Conservation (phyloP, 208 protist species). For the Acanthamoeba triangularis region DNA sequence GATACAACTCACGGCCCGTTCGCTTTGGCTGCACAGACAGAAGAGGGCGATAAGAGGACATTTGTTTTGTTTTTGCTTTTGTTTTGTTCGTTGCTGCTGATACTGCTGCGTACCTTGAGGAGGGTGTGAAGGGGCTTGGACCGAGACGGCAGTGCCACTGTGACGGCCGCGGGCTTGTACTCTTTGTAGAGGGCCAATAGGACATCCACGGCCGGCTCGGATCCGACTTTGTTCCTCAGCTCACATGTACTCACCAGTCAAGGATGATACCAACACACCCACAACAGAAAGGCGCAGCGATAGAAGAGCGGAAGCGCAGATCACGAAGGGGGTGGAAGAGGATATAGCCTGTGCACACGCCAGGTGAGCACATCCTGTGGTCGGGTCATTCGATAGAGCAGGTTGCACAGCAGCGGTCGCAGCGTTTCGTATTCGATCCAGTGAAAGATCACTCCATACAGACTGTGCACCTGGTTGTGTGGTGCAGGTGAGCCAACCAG, state of each 20-base stretch:
- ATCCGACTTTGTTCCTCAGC: neutral
- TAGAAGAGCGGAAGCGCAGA: neutral
- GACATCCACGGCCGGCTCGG: neutral
- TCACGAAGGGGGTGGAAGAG: neutral
- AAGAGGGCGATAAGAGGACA: neutral
- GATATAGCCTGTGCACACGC: conserved; percentile 31
- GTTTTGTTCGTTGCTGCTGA: too few species aligned
- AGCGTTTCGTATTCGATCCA: conserved; percentile 18
- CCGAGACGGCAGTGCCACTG: neutral
- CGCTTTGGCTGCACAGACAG: neutral
- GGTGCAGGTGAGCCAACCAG: neutral
- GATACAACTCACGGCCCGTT: neutral
- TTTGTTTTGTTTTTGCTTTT: too few species aligned
- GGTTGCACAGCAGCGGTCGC: conserved; percentile 66
- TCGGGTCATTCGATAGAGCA: conserved; percentile 48
- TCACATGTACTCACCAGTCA: neutral
- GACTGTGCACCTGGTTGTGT: neutral
- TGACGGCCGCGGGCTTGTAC: neutral
- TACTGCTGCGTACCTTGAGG: neutral
- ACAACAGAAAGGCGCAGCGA: neutral
- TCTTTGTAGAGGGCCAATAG: conserved; percentile 6
- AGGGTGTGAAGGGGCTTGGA: neutral
- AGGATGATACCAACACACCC: neutral
- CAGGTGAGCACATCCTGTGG: conserved; percentile 34
- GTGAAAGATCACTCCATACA: conserved; percentile 68